phyloP scores from a whole-genome alignment of 768 basidiomycete species.

The Kwoniella pini region DNA sequence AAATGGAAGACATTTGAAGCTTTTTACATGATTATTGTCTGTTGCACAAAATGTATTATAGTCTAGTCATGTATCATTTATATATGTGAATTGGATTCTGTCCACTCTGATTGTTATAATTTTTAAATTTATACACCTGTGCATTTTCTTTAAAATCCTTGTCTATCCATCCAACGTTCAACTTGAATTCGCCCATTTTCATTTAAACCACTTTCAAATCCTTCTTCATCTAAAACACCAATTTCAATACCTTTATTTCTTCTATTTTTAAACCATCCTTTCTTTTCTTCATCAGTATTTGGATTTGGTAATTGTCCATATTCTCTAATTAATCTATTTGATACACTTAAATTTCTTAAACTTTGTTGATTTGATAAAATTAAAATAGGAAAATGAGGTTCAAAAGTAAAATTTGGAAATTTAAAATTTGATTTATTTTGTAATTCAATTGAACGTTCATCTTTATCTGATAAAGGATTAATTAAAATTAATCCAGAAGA shows the following conservation, averaged over 20 bases:
- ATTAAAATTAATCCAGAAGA: constrained; percentile 66
- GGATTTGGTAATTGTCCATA: not conserved
- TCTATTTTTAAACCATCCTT: constrained; percentile 36
- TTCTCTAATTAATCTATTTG: constrained; percentile 57
- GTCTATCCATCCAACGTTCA: constrained; percentile 36
- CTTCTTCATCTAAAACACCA: constrained; percentile 30
- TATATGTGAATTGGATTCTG: too few species aligned
- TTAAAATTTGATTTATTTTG: not conserved
- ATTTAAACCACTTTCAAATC: constrained; percentile 23
- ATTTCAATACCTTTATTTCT: constrained; percentile 53
- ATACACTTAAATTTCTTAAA: constrained; percentile 53
- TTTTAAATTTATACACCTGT: too few species aligned
- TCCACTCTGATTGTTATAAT: too few species aligned
- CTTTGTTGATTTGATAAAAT: constrained; percentile 58
- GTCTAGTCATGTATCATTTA: too few species aligned
- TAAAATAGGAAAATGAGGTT: constrained; percentile 65
- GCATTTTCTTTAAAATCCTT: constrained; percentile 17
- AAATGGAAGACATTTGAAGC: constrained; percentile 14
- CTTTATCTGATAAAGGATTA: constrained; percentile 59
- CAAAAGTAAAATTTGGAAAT: constrained; percentile 63
- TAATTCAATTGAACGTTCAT: constrained; percentile 38
- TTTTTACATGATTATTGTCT: too few species aligned
- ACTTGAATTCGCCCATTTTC: constrained; percentile 16
- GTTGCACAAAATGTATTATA: too few species aligned
- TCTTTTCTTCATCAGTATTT: not conserved